Evolutionary conservation across 352 stramenopile genomes (phyloP), one percentile per base, ranked within the genome.

Genomic region (Bremia lactucae): DNA sequence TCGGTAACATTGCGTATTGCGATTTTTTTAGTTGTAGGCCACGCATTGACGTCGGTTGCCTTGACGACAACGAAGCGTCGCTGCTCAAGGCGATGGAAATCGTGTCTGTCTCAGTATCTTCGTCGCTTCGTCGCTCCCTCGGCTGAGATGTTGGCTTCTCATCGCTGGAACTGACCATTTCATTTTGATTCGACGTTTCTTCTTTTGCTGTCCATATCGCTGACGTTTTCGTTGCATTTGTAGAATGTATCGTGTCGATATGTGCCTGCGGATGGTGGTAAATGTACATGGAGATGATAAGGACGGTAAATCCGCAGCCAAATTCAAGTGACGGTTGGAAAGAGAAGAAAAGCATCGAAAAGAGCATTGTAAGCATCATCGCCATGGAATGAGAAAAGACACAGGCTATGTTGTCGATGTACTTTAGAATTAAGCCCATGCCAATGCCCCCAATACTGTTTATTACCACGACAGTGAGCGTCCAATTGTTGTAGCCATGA

Each of bases 301-400:
- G 58, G 22, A 90, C 78, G 10, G 62, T 68, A 24, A 93, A 67
- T 0, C 80, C 80, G 31, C 80, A 93, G 19, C 55, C 68, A 49
- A 93, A 93, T 51, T 93, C 78, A 42, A 90, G 70, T 39, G 80
- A 86, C 25, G 75, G 75, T 13, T 71, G 68, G 43, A 93, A 93
- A 15, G 61, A 44, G 58, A 93, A 90, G 46, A 93, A 90, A 20
- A 93, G 25, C 62, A 90, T 89, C 6, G 74, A 90, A 42, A 87
- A 80, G 42, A 87, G 53, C 71, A 86, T 89, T 29, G 80, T 93
- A 45, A 93, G 72, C 71, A 93, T 87, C 80, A 93, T 93, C 22
- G 77, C 80, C 46, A 93, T 67, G 15, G 76, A 78, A 42, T 93
- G 80, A 14, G 75, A 73, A 59, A 87, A 90, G 4, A 90, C 75